These are phyloP conservation scores for Musa balbisiana DNA, from an alignment of 202 grass and related monocot species.

Conservation along the genomic window DNA sequence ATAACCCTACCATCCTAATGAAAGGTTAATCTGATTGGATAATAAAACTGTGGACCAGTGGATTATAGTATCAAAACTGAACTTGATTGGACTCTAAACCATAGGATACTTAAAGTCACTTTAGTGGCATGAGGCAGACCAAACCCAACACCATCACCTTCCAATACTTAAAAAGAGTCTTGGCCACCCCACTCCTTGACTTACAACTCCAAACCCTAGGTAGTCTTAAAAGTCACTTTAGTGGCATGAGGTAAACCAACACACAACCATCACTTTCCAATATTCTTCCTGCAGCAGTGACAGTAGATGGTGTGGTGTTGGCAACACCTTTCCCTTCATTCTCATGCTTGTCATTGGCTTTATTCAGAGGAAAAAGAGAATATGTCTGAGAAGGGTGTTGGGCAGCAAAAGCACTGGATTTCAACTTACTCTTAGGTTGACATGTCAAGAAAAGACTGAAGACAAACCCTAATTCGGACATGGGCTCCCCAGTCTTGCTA, in stretches of 20 bases:
- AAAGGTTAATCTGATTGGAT: too few relatives aligned
- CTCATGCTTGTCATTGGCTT: conserved; percentile 78
- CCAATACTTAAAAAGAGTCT: conserved; percentile 24
- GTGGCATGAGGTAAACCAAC: conserved; percentile 57
- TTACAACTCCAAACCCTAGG: conserved; percentile 43
- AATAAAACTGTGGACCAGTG: too few relatives aligned
- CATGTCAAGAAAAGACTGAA: conserved; percentile 17
- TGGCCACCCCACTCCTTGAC: not conserved
- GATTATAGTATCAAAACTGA: too few relatives aligned
- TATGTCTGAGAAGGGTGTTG: conserved; percentile 19
- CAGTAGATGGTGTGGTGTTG: conserved; percentile 44
- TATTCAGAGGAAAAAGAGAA: conserved; percentile 31
- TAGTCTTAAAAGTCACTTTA: conserved; percentile 75
- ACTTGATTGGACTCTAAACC: not conserved
- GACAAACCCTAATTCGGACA: too few relatives aligned
- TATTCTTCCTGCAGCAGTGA: conserved; percentile 24
- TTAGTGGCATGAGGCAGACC: conserved; percentile 54
- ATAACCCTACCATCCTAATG: too few relatives aligned
- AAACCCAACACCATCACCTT: conserved; percentile 48
- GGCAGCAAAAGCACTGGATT: conserved; percentile 32
- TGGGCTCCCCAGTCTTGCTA: too few relatives aligned
- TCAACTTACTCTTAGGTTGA: conserved; percentile 51
- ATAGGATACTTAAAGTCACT: not conserved
- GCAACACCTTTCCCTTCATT: conserved; percentile 76
- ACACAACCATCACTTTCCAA: conserved; percentile 57